Conservation (phyloP, 2,329 filamentous ascomycete genomes). For the Helminthosporium solani region DNA sequence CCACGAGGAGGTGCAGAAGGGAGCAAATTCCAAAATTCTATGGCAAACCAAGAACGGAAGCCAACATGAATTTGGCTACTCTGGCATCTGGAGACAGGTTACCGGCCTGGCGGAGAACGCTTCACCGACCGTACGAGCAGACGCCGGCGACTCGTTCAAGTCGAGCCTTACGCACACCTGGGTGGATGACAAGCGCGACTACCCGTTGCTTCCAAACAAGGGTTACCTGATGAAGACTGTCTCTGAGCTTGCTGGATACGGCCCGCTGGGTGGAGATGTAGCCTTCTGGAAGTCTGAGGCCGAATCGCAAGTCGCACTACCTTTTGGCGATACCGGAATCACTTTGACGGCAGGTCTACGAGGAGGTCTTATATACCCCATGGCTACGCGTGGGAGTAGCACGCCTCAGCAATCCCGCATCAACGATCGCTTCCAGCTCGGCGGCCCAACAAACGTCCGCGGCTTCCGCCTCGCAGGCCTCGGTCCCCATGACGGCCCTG, state of each 20-base stretch:
- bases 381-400: slow-evolving; percentile 61
- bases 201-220: slow-evolving; percentile 76
- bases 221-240: slow-evolving; percentile 79
- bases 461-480: slow-evolving; percentile 89
- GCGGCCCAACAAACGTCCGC: slow-evolving; percentile 90
- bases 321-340: slow-evolving; percentile 73
- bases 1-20: slow-evolving; percentile 85
- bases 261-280: slow-evolving; percentile 81
- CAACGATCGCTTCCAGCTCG: slow-evolving; percentile 93
- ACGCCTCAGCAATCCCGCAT: slow-evolving; percentile 70
- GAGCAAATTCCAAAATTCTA: slow-evolving; percentile 72
- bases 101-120: slow-evolving; percentile 75
- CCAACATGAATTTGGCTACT: slow-evolving; percentile 77
- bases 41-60: slow-evolving; percentile 68
- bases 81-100: slow-evolving; percentile 81
- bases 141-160: slow-evolving; percentile 90
- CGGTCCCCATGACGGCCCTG: slow-evolving; percentile 80
- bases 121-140: slow-evolving; percentile 75
- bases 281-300: slow-evolving; percentile 92
- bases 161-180: slow-evolving; percentile 81
- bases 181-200: slow-evolving; percentile 76
- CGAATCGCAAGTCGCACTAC: slow-evolving; percentile 74
- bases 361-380: slow-evolving; percentile 78
- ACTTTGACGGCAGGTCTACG: slow-evolving; percentile 81
- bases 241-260: slow-evolving; percentile 83